These are phyloP conservation scores for Pyrenophora graminea DNA, from an alignment of 2,329 filamentous ascomycete species.

Conservation along the genomic window DNA sequence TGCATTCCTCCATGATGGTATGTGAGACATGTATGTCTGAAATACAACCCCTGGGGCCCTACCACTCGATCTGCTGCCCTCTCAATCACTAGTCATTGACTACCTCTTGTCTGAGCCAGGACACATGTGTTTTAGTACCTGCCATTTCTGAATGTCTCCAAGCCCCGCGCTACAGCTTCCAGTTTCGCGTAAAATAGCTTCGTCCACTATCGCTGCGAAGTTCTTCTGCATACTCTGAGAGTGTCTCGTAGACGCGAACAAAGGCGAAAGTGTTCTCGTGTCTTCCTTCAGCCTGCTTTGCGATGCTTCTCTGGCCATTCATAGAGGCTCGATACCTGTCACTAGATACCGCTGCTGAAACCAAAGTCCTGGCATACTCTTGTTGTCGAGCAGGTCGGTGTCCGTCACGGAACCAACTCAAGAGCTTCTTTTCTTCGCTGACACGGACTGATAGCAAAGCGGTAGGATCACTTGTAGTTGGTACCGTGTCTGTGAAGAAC, in stretches of 20 bases:
- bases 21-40: too few relatives aligned
- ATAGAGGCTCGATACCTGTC: slow-evolving; percentile 6
- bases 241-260: slow-evolving; percentile 49
- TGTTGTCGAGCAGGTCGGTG: slow-evolving; percentile 32
- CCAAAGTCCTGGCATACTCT: slow-evolving; percentile 31
- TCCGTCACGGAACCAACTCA: slow-evolving; percentile 49
- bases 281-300: slow-evolving; percentile 6
- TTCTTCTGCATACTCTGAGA: slow-evolving; percentile 48
- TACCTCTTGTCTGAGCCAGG: too few relatives aligned
- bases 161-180: slow-evolving; percentile 21
- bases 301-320: slow-evolving; percentile 16
- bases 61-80: too few relatives aligned
- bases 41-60: too few relatives aligned
- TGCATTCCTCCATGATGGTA: too few relatives aligned
- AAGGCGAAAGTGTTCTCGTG: slow-evolving; percentile 44
- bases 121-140: too few relatives aligned
- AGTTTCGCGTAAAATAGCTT: slow-evolving; percentile 48
- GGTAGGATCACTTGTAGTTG: slow-evolving; percentile 35
- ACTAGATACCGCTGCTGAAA: slow-evolving; percentile 21
- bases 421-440: slow-evolving; percentile 43
- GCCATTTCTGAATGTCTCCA: too few relatives aligned
- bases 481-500: slow-evolving; percentile 42
- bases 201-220: slow-evolving; percentile 22
- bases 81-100: too few relatives aligned
- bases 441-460: slow-evolving; percentile 26